Conservation (phyloP, 768 basidiomycete genomes). For the Boletus edulis region DNA sequence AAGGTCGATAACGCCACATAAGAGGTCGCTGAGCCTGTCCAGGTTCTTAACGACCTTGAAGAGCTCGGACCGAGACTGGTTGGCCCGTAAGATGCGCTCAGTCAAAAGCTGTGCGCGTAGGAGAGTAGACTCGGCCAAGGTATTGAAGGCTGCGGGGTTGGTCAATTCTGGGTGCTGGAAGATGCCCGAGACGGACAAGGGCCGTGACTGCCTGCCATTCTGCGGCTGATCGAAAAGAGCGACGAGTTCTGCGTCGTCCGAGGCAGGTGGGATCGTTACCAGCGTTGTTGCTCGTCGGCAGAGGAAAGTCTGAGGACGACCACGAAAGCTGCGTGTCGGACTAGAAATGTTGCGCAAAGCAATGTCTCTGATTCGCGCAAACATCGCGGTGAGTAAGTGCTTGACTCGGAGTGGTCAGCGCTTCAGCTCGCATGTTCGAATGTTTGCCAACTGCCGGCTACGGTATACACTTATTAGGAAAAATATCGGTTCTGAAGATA, state of each 20-base stretch:
- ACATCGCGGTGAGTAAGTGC: conserved; percentile 25
- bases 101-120: conserved; percentile 80
- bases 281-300: conserved; percentile 38
- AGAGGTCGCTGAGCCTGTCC: conserved; percentile 92
- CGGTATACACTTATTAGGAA: conserved; percentile 11
- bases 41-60: conserved; percentile 91
- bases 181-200: conserved; percentile 66
- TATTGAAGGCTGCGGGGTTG: conserved; percentile 63
- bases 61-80: conserved; percentile 71
- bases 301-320: conserved; percentile 26
- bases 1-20: conserved; percentile 96
- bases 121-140: conserved; percentile 77
- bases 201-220: conserved; percentile 34
- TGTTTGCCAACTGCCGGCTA: neutral
- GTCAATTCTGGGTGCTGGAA: conserved; percentile 79
- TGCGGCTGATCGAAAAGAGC: conserved; percentile 70
- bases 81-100: conserved; percentile 73
- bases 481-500: conserved; percentile 2
- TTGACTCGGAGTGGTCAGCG: too few relatives aligned
- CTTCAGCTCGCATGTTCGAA: neutral
- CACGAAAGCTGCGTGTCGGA: conserved; percentile 39
- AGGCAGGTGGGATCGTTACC: conserved; percentile 53
- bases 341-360: conserved; percentile 37
- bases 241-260: conserved; percentile 64
- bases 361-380: conserved; percentile 38